These are phyloP conservation scores for Pittosporum tobira DNA, from an alignment of 129 eudicot species.

Conservation along the genomic window DNA sequence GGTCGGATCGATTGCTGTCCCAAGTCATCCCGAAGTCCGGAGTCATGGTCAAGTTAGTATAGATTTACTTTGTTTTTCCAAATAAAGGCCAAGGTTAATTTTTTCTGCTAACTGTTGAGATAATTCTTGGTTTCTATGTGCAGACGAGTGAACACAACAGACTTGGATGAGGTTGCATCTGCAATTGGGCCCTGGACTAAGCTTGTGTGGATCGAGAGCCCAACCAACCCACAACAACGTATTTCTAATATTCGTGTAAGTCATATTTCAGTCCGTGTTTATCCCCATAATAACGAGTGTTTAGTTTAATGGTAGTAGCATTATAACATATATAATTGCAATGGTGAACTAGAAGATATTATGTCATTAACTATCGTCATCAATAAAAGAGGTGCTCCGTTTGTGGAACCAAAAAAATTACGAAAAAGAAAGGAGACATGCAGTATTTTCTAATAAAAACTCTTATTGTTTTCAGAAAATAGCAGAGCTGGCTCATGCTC, in stretches of 20 bases:
- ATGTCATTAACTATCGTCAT: too few species aligned
- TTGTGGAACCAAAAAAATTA: too few species aligned
- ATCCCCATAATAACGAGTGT: too few species aligned
- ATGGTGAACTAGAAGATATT: too few species aligned
- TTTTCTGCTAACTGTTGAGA: background rate
- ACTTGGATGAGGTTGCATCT: constrained; percentile 75
- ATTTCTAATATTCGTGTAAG: constrained; percentile 75
- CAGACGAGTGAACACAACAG: constrained; percentile 76
- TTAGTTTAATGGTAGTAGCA: too few species aligned
- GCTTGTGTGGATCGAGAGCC: constrained; percentile 98
- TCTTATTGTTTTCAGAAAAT: constrained; percentile 53
- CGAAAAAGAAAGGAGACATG: too few species aligned
- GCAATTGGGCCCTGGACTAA: constrained; percentile 78
- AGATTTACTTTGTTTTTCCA: background rate
- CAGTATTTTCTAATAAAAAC: background rate
- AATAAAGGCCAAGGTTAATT: background rate
- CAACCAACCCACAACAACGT: constrained; percentile 90
- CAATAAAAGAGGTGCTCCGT: too few species aligned
- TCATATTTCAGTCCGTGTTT: too few species aligned
- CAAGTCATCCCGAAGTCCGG: constrained; percentile 75
- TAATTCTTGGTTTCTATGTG: constrained; percentile 12
- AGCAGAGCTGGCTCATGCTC: constrained; percentile 81
- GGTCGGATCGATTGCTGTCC: constrained; percentile 87
- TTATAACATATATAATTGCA: too few species aligned
- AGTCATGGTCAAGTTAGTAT: constrained; percentile 69